Evolutionary conservation across 1,284 basidiomycete genomes (phyloP).

Genomic region (Volvariella surrecta): DNA sequence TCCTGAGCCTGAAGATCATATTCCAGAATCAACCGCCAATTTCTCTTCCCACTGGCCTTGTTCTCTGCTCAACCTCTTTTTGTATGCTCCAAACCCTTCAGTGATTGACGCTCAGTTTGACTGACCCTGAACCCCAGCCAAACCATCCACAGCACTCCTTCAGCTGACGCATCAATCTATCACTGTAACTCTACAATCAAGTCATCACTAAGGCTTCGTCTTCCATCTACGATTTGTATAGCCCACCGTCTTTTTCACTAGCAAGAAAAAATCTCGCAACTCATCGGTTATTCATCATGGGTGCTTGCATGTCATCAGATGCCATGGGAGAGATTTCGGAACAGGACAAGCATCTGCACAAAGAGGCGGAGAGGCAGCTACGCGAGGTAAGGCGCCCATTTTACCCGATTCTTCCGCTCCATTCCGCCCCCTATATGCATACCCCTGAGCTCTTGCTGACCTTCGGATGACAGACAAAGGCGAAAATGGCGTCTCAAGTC

Average conservation of each 20-base stretch:
- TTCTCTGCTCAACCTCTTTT: no score
- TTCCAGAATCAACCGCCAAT: no score
- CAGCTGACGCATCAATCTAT: no score
- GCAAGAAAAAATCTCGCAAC: background rate
- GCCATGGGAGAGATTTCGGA: constrained; percentile 46
- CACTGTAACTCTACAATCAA: background rate
- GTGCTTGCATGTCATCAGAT: constrained; percentile 65
- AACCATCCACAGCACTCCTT: no score
- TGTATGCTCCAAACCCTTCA: no score
- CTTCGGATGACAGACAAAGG: constrained; percentile 25
- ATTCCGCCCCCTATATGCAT: background rate
- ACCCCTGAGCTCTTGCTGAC: constrained; percentile 2
- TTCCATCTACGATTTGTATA: no score
- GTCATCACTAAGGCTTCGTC: no score
- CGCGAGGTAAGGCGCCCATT: constrained; percentile 38
- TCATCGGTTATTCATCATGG: constrained; percentile 38
- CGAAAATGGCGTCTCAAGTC: constrained; percentile 64
- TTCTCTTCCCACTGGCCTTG: no score
- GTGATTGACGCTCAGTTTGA: background rate
- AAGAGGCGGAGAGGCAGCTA: constrained; percentile 46
- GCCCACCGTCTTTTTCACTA: background rate
- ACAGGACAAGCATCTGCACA: constrained; percentile 53
- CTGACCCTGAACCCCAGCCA: no score
- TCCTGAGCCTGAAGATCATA: background rate
- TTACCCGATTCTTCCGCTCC: background rate